These are phyloP conservation scores for Solanum tacnaense DNA, from an alignment of 257 asterid species.

Conservation along the genomic window DNA sequence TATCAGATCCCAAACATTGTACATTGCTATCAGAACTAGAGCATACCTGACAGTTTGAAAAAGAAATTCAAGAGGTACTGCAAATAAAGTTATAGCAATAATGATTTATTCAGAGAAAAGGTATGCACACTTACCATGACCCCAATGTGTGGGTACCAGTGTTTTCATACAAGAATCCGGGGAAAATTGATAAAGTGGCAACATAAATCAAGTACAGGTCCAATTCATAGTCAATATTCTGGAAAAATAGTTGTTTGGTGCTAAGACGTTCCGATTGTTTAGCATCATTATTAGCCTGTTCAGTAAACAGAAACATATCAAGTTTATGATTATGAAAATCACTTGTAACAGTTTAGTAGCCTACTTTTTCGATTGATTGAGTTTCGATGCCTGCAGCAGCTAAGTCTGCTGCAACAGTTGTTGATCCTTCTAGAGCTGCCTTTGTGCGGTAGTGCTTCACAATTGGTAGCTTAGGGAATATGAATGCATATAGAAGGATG, in stretches of 20 bases:
- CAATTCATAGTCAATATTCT: conserved; percentile 54
- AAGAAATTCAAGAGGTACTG: not conserved
- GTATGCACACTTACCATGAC: conserved; percentile 42
- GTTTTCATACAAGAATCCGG: conserved; percentile 27
- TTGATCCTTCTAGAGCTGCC: conserved; percentile 67
- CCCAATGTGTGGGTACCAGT: conserved; percentile 66
- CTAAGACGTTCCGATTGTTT: conserved; percentile 31
- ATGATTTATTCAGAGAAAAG: not conserved
- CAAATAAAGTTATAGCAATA: not conserved
- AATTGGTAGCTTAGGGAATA: conserved; percentile 26
- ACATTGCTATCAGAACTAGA: conserved; percentile 22
- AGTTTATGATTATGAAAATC: not conserved
- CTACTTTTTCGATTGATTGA: conserved; percentile 3
- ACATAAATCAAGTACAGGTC: conserved; percentile 63
- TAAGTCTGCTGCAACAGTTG: conserved; percentile 67
- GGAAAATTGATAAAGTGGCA: not conserved
- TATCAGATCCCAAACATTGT: conserved; percentile 22
- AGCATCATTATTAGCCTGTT: conserved; percentile 12
- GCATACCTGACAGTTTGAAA: conserved; percentile 15
- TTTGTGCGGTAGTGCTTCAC: conserved; percentile 28
- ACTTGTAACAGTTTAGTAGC: not conserved
- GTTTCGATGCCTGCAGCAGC: conserved; percentile 63
- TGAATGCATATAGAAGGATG: conserved; percentile 19
- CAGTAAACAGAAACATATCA: not conserved
- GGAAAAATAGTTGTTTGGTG: conserved; percentile 33